phyloP scores from a whole-genome alignment of 2,329 filamentous ascomycete species.

The Hypoxylon rubiginosum region DNA sequence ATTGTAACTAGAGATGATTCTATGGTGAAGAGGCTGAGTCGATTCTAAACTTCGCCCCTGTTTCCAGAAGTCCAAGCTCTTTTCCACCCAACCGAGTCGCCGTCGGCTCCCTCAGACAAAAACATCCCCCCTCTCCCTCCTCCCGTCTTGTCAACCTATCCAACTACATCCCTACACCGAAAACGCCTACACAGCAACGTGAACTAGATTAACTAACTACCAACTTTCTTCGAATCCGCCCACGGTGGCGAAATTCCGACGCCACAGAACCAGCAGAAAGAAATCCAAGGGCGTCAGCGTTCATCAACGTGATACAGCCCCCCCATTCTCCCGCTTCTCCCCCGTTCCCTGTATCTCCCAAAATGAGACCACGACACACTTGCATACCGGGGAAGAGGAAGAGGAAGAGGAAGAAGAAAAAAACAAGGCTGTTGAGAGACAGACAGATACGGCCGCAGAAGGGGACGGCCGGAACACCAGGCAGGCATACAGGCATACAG shows the following conservation, averaged over 20 bases:
- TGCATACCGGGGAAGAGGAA: neutral
- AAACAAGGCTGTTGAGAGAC: neutral
- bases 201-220: conserved; percentile 6
- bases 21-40: conserved; percentile 12
- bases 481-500: neutral
- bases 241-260: conserved; percentile 33
- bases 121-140: neutral
- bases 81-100: neutral
- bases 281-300: conserved; percentile 18
- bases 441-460: neutral
- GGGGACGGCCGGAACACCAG: conserved; percentile 9
- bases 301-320: conserved; percentile 25
- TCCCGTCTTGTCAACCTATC: neutral
- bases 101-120: conserved; percentile 4
- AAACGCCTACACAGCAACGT: neutral
- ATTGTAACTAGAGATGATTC: neutral
- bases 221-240: conserved; percentile 12
- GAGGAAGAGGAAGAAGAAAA: neutral
- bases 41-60: conserved; percentile 2
- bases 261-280: conserved; percentile 22
- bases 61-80: neutral
- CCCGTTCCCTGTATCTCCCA: neutral
- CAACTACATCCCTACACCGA: neutral
- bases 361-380: conserved; percentile 12
- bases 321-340: neutral